Evolutionary conservation across 2,329 filamentous ascomycete species (phyloP), one percentile per base, ranked within the genome.

Genomic region (Scortechinia acanthostroma): DNA sequence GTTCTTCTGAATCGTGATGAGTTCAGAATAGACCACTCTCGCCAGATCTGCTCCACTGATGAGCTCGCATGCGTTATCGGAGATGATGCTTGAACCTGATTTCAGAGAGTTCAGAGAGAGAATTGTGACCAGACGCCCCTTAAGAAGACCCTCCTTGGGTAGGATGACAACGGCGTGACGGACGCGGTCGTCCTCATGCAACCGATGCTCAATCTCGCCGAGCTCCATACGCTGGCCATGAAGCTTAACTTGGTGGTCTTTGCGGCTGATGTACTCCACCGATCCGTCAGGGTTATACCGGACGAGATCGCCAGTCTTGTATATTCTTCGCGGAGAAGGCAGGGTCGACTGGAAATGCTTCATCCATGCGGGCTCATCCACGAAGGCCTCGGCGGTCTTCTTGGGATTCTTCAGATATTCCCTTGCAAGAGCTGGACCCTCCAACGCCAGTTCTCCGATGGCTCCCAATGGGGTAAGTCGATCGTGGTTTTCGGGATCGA

Each of bases 121-220:
- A 2, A 74, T 62, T 10, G 67, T 61, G 4, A 66, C 62, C n/a
- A 72, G 60, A n/a, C 62, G 65, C 46, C 65, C 58, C 46, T 66
- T 61, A n/a, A 60, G 57, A 2, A 56, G 62, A 2, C 67, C 66
- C n/a, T 50, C 53, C 48, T 68, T 66, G 2, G 66, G 64, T 47
- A 72, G 52, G 15, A 66, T 55, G 2, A 71, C 67, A 42, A 70
- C 58, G 3, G 60, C 62, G 47, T 69, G 60, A 23, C 57, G 60
- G 13, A 70, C 44, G 3, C 46, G 40, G 62, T 60, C 48, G 60
- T 64, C 16, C 15, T 45, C 42, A 19, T 61, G 64, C 15, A 46
- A 43, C 52, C 53, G 35, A 70, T 10, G 6, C 35, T 40, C 35
- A 19, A 40, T 19, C 17, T 40, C 35, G 6, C 17, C 35, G 17